Evolutionary conservation across 1,284 basidiomycete species (phyloP), one percentile per base, ranked within the genome.

Genomic region (Sanghuangporus sanghuang): DNA sequence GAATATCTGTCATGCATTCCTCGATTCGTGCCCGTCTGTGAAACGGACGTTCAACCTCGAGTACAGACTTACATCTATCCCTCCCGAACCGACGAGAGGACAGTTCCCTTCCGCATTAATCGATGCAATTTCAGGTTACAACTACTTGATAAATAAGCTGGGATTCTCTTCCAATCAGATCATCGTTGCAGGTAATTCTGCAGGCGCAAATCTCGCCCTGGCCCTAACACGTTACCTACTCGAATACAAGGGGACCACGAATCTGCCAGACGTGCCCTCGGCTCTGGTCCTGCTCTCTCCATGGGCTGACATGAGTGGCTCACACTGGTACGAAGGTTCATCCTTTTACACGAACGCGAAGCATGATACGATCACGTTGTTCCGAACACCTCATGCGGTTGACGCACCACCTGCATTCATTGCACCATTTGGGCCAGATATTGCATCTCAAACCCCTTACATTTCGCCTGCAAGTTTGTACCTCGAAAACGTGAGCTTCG

Each of bases 201-300:
- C 85, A 0, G 85, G 85, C 1, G 82, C 78, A 0, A 81, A 83
- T 68, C 72, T 85, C 16, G 79, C 77, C 0, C 70, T 83, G 5
- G 79, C 78, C 4, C 66, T 76, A 23, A 68, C 67, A 7, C 73
- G 73, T 3, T 76, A 76, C 64, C 69, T 77, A 39, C 66, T 70
- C 46, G 62, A 67, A 32, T 59, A 67, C 58, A 36, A 32, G 8
- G 11, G 68, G 77, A 4, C 66, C n/a, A 69, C 77, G 79, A 14
- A 67, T 2, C 68, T 82, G 70, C 78, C 80, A 27, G 69, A 70
- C 12, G 74, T 78, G 38, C 84, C 86, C 1, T 77, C 79, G 39
- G 78, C 76, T 0, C 72, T 87, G 16, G 72, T 89, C 12, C 75
- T 84, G 4, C 73, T 82, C 59, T 86, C 85, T 0, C 85, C 85